Conservation (phyloP, 2,329 filamentous ascomycete species). For the Cordyceps javanica region DNA sequence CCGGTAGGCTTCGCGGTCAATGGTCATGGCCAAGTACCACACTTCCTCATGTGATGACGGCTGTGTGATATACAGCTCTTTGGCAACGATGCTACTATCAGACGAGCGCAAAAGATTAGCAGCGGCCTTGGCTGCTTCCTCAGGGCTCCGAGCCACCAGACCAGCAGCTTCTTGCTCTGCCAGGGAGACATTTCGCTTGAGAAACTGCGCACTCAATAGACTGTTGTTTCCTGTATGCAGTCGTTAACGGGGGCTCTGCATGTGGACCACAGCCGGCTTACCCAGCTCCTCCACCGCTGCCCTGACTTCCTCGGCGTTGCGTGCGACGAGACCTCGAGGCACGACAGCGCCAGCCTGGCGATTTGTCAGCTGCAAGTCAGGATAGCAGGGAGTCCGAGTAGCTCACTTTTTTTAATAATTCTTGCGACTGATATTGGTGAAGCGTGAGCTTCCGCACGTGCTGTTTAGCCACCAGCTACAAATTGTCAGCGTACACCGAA, state of each 20-base stretch:
- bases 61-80: conserved; percentile 32
- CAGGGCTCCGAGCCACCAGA: conserved; percentile 3
- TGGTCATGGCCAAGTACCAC: conserved; percentile 36
- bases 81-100: conserved; percentile 16
- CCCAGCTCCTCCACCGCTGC: conserved; percentile 20
- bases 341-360: conserved; percentile 22
- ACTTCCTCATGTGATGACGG: conserved; percentile 22
- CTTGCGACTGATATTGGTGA: conserved; percentile 24
- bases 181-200: conserved; percentile 14
- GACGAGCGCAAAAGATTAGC: conserved; percentile 16
- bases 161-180: conserved; percentile 1
- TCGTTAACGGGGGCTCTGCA: not conserved
- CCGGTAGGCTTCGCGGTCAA: conserved; percentile 35
- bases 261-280: conserved; percentile 7
- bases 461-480: conserved; percentile 3
- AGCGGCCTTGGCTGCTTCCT: conserved; percentile 18
- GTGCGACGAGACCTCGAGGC: conserved; percentile 19
- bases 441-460: conserved; percentile 20
- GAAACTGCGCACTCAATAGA: conserved; percentile 23
- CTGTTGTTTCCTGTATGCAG: conserved; percentile 18
- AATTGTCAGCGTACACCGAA: not conserved
- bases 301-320: conserved; percentile 18
- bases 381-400: no score
- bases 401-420: conserved; percentile 21
- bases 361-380: not conserved